phyloP scores from a whole-genome alignment of 805 yeast genomes.

The Torulaspora maleeae region DNA sequence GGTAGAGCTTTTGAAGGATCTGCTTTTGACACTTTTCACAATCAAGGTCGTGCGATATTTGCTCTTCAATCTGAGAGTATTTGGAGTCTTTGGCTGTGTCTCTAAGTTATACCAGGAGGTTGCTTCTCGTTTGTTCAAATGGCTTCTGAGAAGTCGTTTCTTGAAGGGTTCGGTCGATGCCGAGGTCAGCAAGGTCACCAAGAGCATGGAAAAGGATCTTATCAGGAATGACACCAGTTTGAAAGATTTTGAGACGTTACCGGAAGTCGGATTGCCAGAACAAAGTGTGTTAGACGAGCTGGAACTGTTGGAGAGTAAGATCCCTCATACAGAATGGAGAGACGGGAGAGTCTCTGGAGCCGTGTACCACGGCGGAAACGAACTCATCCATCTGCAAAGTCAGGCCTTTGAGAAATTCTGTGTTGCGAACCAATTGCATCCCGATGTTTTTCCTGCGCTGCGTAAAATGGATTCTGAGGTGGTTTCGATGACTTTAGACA shows the following conservation, averaged over 20 bases:
- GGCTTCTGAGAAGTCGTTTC: conserved; percentile 46
- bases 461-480: conserved; percentile 96
- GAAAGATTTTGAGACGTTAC: conserved; percentile 47
- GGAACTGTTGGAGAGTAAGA: conserved; percentile 39
- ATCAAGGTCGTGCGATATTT: conserved; percentile 11
- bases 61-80: conserved; percentile 31
- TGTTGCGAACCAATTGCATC: conserved; percentile 92
- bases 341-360: conserved; percentile 90
- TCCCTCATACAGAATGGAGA: conserved; percentile 77
- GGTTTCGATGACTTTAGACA: conserved; percentile 77
- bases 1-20: conserved; percentile 23
- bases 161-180: conserved; percentile 52
- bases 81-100: conserved; percentile 39
- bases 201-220: conserved; percentile 51
- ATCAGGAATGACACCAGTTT: conserved; percentile 50
- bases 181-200: conserved; percentile 50
- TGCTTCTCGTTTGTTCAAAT: conserved; percentile 29
- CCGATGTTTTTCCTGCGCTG: conserved; percentile 94
- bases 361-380: conserved; percentile 92
- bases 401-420: conserved; percentile 70
- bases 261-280: conserved; percentile 52
- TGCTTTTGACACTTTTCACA: conserved; percentile 19
- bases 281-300: conserved; percentile 48
- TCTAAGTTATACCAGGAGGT: conserved; percentile 15
- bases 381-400: conserved; percentile 67